Conservation (phyloP, 306 rosid genomes). For the Sphenostylis stenocarpa region DNA sequence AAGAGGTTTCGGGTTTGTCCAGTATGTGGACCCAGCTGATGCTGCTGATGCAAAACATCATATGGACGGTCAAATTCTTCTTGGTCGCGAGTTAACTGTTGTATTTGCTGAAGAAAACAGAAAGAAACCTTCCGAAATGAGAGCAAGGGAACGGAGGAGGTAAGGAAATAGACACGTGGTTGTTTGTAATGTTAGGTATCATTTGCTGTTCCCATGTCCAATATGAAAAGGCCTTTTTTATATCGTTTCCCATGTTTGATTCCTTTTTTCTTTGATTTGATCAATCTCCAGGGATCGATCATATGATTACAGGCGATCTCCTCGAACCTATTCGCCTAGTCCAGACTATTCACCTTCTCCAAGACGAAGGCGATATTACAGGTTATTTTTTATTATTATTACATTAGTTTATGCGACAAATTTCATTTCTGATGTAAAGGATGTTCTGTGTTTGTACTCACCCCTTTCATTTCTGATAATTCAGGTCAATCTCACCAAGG, state of each 20-base stretch:
- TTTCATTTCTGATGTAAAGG: not conserved
- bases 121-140: conserved; percentile 83
- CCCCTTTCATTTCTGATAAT: not conserved
- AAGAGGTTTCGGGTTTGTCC: conserved; percentile 82
- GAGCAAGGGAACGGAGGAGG: conserved; percentile 63
- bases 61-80: conserved; percentile 76
- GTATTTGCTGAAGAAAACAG: conserved; percentile 84
- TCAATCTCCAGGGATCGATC: conserved; percentile 37
- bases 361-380: conserved; percentile 47
- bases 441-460: not conserved
- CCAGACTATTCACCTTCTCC: conserved; percentile 57
- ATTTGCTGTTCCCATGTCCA: not conserved
- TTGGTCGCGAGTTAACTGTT: conserved; percentile 74
- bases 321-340: conserved; percentile 51
- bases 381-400: conserved; percentile 27
- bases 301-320: conserved; percentile 50
- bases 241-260: not conserved
- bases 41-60: conserved; percentile 81
- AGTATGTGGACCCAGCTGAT: conserved; percentile 70
- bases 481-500: conserved; percentile 74
- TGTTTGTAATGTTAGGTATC: not conserved
- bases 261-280: not conserved
- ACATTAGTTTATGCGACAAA: not conserved
- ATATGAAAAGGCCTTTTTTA: not conserved
- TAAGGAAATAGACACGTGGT: conserved; percentile 30